Conservation (phyloP, 768 basidiomycete genomes). For the Arthromyces matolae region DNA sequence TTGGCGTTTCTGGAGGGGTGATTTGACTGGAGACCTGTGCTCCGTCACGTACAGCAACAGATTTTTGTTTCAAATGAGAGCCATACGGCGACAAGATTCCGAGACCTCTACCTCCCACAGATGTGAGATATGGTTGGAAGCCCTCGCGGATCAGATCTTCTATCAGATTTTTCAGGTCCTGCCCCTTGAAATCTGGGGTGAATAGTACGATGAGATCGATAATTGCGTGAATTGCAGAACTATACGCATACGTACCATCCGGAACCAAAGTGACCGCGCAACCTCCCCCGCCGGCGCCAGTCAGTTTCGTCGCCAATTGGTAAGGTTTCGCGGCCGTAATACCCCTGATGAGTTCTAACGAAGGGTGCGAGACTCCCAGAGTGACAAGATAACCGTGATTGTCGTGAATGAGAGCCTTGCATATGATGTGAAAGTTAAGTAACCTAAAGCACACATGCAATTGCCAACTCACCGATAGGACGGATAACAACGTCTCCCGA, state of each 20-base stretch:
- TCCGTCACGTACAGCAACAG: conserved; percentile 17
- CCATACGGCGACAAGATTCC: conserved; percentile 73
- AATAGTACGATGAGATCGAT: conserved; percentile 13
- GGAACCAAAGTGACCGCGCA: conserved; percentile 95
- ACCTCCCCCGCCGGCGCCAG: conserved; percentile 98
- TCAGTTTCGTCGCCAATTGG: conserved; percentile 85
- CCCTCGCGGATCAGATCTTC: conserved; percentile 54
- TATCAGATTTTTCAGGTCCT: conserved; percentile 55
- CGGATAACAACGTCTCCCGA: conserved; percentile 59
- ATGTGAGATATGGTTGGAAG: conserved; percentile 84
- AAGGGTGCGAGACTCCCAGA: conserved; percentile 88
- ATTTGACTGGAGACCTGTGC: conserved; percentile 34
- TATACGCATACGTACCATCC: conserved; percentile 59
- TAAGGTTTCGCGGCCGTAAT: conserved; percentile 63
- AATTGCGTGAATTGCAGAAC: conserved; percentile 6
- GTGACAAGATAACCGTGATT: conserved; percentile 84
- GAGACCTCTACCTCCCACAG: conserved; percentile 90
- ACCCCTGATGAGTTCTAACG: conserved; percentile 77
- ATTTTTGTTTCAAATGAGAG: conserved; percentile 37
- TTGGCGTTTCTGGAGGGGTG: conserved; percentile 49
- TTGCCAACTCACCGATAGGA: conserved; percentile 59
- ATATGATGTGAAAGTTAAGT: conserved; percentile 15
- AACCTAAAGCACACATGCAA: conserved; percentile 1
- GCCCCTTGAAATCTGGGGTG: conserved; percentile 62
- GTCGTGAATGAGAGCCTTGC: conserved; percentile 76